A percentile compares a stretch with the other conserved stretches of the same genome.
These are phyloP conservation scores for Cajanus cajan DNA, from an alignment of 306 rosid genomes.

Conservation along the genomic window DNA sequence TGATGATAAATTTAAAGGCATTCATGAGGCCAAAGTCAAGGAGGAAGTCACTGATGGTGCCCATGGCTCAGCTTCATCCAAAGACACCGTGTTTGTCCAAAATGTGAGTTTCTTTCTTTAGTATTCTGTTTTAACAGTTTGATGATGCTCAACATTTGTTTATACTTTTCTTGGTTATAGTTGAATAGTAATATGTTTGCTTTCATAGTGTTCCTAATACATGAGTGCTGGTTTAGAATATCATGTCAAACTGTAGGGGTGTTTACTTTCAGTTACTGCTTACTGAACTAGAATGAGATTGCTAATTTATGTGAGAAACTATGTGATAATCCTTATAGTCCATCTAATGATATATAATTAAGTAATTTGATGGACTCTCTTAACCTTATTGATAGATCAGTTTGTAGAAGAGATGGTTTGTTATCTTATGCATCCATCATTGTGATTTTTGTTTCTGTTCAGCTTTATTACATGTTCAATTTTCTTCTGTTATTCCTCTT, in stretches of 20 bases:
- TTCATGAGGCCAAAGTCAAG: conserved; percentile 25
- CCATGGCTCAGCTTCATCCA: conserved; percentile 36
- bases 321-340: neutral
- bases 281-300: neutral
- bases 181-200: neutral
- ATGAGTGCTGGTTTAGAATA: neutral
- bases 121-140: neutral
- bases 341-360: neutral
- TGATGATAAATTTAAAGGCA: neutral
- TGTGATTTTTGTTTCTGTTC: neutral
- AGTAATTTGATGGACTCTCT: neutral
- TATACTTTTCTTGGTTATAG: neutral
- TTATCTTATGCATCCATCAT: neutral
- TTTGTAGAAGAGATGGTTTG: neutral
- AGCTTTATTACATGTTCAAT: neutral
- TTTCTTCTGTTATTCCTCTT: neutral
- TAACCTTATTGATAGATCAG: neutral
- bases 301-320: neutral
- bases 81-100: conserved; percentile 46
- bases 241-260: neutral
- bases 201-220: neutral
- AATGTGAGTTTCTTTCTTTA: conserved; percentile 51
- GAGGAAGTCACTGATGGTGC: conserved; percentile 38
- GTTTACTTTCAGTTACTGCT: neutral
- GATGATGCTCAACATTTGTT: neutral